phyloP scores from a whole-genome alignment of 1,284 basidiomycete species.

The Blastosporella zonata region DNA sequence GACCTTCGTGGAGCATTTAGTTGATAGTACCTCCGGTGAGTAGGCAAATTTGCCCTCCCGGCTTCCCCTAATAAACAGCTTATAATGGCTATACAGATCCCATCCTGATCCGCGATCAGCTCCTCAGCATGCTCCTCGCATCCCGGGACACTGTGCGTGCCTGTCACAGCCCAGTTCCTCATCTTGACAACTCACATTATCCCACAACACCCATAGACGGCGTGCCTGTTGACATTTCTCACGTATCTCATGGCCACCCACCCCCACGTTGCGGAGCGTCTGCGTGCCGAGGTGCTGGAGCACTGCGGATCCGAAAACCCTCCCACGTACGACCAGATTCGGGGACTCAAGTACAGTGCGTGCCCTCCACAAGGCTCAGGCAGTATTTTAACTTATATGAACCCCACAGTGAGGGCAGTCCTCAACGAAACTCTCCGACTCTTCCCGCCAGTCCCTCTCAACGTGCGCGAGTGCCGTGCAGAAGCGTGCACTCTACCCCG shows the following conservation, averaged over 20 bases:
- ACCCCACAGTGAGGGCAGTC: constrained; percentile 57
- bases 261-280: constrained; percentile 47
- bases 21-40: constrained; percentile 60
- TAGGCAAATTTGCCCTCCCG: constrained; percentile 8
- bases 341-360: constrained; percentile 61
- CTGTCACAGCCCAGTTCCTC: neutral
- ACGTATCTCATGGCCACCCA: constrained; percentile 65
- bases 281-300: constrained; percentile 61
- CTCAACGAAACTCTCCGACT: constrained; percentile 71
- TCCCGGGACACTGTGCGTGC: constrained; percentile 65
- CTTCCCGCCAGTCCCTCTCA: constrained; percentile 70
- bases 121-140: constrained; percentile 71
- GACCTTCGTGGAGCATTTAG: constrained; percentile 65
- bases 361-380: constrained; percentile 12
- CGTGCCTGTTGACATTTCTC: constrained; percentile 58
- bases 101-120: constrained; percentile 61
- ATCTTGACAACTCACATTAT: constrained; percentile 8
- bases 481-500: constrained; percentile 48
- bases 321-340: constrained; percentile 54
- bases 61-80: neutral
- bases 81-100: constrained; percentile 35
- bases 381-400: constrained; percentile 4
- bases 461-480: constrained; percentile 55
- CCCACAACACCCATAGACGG: constrained; percentile 41
- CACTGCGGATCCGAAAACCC: constrained; percentile 44